Evolutionary conservation across 140 eudicot species (phyloP).

Genomic region (Ambrosia hybrid): DNA sequence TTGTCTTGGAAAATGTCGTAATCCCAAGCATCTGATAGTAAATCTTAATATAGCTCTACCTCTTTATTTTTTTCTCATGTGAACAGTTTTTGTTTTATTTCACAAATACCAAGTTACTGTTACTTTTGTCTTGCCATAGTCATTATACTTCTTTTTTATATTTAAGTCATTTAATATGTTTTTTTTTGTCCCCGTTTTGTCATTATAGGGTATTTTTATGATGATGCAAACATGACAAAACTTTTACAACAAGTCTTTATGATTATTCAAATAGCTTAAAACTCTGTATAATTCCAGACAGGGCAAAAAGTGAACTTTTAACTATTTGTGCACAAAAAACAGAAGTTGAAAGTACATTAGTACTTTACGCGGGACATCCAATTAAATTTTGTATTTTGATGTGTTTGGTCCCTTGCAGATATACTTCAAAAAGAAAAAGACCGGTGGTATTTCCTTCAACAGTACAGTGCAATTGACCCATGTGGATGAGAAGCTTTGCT

Average conservation of each 20-base stretch:
- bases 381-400: neutral
- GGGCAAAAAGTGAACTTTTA: no score
- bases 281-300: no score
- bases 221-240: neutral
- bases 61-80: neutral
- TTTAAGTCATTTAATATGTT: neutral
- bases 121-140: neutral
- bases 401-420: slow-evolving; percentile 49
- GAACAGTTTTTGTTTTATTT: neutral
- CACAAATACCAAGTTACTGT: neutral
- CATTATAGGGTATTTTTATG: neutral
- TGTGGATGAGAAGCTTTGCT: slow-evolving; percentile 96
- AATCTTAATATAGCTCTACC: slow-evolving; percentile 5
- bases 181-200: neutral
- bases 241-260: slow-evolving; percentile 1
- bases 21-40: slow-evolving; percentile 6
- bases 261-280: neutral
- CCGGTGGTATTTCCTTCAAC: slow-evolving; percentile 98
- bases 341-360: neutral
- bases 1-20: slow-evolving; percentile 2
- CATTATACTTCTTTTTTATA: neutral
- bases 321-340: neutral
- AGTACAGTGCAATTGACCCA: slow-evolving; percentile 85
- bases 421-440: slow-evolving; percentile 93
- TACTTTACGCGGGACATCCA: neutral